Evolutionary conservation across 2,329 filamentous ascomycete species (phyloP).

Genomic region (Alternaria triticina): DNA sequence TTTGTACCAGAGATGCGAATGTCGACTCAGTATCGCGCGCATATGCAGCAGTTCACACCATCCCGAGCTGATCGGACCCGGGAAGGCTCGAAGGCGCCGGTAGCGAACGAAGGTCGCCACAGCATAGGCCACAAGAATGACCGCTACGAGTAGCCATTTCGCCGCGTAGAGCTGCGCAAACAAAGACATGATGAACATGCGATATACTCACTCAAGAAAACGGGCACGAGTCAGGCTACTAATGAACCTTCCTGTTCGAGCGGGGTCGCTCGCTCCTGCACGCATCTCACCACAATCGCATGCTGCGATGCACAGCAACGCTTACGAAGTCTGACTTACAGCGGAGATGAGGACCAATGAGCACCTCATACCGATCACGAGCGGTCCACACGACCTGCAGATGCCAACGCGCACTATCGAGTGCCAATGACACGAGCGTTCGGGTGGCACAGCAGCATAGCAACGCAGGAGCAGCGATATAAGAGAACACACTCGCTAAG

Average conservation of each 20-base stretch:
- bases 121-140: slow-evolving; percentile 7
- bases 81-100: slow-evolving; percentile 24
- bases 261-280: not conserved
- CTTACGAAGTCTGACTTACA: not conserved
- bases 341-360: not conserved
- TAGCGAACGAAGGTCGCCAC: slow-evolving; percentile 20
- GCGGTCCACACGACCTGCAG: not conserved
- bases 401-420: not conserved
- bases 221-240: not conserved
- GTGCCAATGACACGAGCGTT: not conserved
- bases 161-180: slow-evolving; percentile 11
- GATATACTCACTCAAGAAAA: not conserved
- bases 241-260: not conserved
- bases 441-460: not conserved
- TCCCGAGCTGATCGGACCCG: slow-evolving; percentile 29
- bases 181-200: slow-evolving; percentile 7
- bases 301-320: not conserved
- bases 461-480: not conserved
- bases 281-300: not conserved
- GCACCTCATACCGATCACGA: not conserved
- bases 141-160: slow-evolving; percentile 13
- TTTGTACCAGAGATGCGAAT: slow-evolving; percentile 27
- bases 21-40: slow-evolving; percentile 16
- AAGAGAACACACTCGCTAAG: not conserved
- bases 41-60: slow-evolving; percentile 34